Evolutionary conservation across 106 monocot genomes (phyloP).

Genomic region (Platanthera zijinensis): DNA sequence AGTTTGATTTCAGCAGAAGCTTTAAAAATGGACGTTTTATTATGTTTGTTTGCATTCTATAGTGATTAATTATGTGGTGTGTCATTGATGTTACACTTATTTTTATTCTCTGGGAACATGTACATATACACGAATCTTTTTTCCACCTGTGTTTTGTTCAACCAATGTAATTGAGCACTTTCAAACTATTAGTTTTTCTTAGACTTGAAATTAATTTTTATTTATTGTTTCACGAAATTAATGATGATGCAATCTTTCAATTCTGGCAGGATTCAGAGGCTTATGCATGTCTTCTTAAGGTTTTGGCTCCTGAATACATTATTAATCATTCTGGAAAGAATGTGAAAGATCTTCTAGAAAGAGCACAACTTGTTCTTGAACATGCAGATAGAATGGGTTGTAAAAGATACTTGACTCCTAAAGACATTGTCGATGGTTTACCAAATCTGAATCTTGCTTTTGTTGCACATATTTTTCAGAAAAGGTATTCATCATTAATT

Average conservation of each 20-base stretch:
- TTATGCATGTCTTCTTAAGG: slow-evolving; percentile 69
- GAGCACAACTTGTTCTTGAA: slow-evolving; percentile 81
- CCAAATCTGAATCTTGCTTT: slow-evolving; percentile 91
- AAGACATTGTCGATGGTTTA: slow-evolving; percentile 82
- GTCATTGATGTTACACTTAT: background rate
- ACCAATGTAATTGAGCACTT: background rate
- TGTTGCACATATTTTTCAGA: slow-evolving; percentile 88
- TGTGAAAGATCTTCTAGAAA: slow-evolving; percentile 58
- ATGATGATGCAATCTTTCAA: background rate
- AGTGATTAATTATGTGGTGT: background rate
- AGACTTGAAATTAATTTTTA: background rate
- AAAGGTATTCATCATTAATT: slow-evolving; percentile 39
- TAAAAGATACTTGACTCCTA: slow-evolving; percentile 87
- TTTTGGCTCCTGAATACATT: slow-evolving; percentile 74
- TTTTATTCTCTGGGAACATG: background rate
- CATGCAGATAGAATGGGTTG: slow-evolving; percentile 96
- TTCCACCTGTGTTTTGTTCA: background rate
- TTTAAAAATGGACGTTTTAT: background rate
- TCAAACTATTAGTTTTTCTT: background rate
- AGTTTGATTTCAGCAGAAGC: background rate
- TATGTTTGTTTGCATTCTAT: background rate
- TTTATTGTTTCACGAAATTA: background rate
- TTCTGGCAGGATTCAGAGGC: slow-evolving; percentile 70
- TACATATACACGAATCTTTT: background rate
- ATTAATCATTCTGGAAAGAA: slow-evolving; percentile 28